phyloP scores from a whole-genome alignment of 768 basidiomycete genomes.

The Amanita subjunquillea region DNA sequence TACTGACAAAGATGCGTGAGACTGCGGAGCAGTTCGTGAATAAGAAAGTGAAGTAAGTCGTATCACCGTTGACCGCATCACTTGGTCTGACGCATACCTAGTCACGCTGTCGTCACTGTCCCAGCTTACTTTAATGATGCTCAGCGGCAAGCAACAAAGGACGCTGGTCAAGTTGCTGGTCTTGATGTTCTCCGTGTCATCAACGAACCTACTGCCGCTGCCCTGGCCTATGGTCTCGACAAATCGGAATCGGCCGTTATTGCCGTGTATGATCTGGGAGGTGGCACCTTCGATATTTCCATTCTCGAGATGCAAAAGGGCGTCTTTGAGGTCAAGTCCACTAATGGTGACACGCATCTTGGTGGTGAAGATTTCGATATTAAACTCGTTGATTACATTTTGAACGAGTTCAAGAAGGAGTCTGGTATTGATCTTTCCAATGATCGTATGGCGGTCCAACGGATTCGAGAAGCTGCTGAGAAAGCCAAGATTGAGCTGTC shows the following conservation, averaged over 20 bases:
- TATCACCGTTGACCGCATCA: neutral
- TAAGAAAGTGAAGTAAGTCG: constrained; percentile 86
- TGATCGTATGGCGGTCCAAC: constrained; percentile 96
- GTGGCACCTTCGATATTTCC: constrained; percentile 99
- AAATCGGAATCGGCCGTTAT: constrained; percentile 77
- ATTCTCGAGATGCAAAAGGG: constrained; percentile 99
- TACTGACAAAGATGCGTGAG: constrained; percentile 87
- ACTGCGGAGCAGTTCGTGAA: constrained; percentile 91
- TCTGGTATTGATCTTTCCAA: constrained; percentile 67
- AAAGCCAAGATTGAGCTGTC: constrained; percentile 99
- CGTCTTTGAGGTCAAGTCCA: constrained; percentile 99
- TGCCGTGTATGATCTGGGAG: constrained; percentile 97
- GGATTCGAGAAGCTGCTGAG: constrained; percentile 98
- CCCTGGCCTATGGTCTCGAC: constrained; percentile 96
- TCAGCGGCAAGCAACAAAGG: constrained; percentile 97
- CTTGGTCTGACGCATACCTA: constrained; percentile 16
- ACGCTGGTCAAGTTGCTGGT: constrained; percentile 96
- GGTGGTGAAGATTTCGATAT: constrained; percentile 97
- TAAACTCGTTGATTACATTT: constrained; percentile 72
- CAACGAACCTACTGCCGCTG: constrained; percentile 98
- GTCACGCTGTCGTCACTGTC: constrained; percentile 87
- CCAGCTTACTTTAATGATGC: constrained; percentile 99
- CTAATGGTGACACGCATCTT: constrained; percentile 97
- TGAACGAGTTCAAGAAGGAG: constrained; percentile 93
- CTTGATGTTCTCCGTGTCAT: constrained; percentile 97